phyloP scores from a whole-genome alignment of 331 rosid genomes.

The Ulmus americana region DNA sequence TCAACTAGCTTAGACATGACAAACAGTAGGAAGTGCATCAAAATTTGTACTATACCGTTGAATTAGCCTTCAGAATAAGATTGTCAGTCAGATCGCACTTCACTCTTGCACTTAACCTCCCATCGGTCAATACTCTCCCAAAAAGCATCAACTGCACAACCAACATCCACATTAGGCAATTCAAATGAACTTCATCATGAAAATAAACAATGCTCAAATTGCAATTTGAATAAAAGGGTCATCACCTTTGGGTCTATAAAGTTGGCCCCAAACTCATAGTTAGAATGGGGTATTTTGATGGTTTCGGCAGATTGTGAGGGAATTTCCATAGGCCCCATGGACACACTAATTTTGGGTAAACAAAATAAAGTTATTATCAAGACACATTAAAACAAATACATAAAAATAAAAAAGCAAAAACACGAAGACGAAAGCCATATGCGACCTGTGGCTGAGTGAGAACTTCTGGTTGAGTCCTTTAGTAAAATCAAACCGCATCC shows the following conservation, averaged over 20 bases:
- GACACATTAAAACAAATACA: not conserved
- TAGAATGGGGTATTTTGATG: constrained; percentile 75
- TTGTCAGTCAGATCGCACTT: constrained; percentile 73
- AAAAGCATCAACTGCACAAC: constrained; percentile 72
- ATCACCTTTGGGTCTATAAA: constrained; percentile 82
- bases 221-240: not conserved
- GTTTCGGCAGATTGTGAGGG: constrained; percentile 87
- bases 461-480: constrained; percentile 82
- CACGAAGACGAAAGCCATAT: not conserved
- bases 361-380: constrained; percentile 3
- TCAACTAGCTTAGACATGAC: not conserved
- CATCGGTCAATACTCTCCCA: constrained; percentile 82
- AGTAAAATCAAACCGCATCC: constrained; percentile 90
- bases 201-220: not conserved
- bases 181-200: not conserved
- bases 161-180: constrained; percentile 6
- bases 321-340: constrained; percentile 86
- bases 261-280: constrained; percentile 93
- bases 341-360: constrained; percentile 41
- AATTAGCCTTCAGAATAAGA: constrained; percentile 79
- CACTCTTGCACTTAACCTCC: constrained; percentile 81
- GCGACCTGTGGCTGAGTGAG: constrained; percentile 91
- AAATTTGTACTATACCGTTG: constrained; percentile 51
- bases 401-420: not conserved
- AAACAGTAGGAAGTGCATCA: not conserved